Percentiles rank a stretch among this genome's conserved stretches.
phyloP scores from a whole-genome alignment of 2,329 filamentous ascomycete genomes.

The Karstenula rhodostoma region DNA sequence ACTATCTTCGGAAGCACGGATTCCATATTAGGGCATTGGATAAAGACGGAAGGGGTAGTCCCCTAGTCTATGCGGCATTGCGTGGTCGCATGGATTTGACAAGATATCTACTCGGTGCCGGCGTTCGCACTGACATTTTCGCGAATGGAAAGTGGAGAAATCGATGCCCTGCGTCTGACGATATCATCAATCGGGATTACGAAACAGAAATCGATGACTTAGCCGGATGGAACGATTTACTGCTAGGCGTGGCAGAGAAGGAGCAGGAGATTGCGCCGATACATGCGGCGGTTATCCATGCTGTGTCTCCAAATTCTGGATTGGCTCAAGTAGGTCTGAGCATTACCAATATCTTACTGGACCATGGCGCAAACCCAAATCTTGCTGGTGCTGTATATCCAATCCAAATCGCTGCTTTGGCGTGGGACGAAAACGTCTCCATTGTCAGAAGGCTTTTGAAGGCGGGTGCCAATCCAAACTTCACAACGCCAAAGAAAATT shows the following conservation, averaged over 20 bases:
- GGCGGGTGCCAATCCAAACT: background rate
- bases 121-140: background rate
- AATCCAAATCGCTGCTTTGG: background rate
- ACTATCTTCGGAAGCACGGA: background rate
- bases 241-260: background rate
- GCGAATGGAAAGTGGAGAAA: background rate
- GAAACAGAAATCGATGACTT: no score
- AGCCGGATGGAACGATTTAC: background rate
- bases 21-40: background rate
- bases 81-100: background rate
- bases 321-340: no score
- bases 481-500: background rate
- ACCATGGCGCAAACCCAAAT: background rate
- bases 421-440: background rate
- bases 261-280: background rate
- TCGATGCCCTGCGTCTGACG: no score
- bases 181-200: no score
- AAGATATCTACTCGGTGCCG: background rate
- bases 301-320: no score
- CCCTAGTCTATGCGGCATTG: background rate
- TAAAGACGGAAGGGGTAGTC: background rate
- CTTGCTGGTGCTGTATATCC: background rate
- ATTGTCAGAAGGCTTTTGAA: background rate
- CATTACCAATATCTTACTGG: no score
- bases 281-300: background rate